Conservation (phyloP, 352 stramenopile genomes). For the Globisporangium emineosum region DNA sequence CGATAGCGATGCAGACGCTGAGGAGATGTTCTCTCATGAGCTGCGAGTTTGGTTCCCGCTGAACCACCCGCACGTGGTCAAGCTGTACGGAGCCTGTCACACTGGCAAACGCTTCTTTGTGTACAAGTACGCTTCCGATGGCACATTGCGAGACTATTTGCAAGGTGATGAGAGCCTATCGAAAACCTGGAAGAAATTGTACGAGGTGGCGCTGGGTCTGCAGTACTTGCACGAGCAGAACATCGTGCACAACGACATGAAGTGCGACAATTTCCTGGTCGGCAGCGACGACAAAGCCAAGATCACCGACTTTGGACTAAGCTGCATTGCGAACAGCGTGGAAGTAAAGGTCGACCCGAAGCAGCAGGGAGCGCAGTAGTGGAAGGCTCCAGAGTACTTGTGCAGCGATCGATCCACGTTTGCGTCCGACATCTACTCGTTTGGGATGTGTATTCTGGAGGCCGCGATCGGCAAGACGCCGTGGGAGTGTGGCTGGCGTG, state of each 20-base stretch:
- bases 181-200: slow-evolving; percentile 19
- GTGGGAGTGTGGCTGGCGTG: neutral
- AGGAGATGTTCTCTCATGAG: slow-evolving; percentile 5
- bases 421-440: slow-evolving; percentile 14
- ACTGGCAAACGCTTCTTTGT: slow-evolving; percentile 4
- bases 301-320: slow-evolving; percentile 25
- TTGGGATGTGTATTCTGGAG: slow-evolving; percentile 21
- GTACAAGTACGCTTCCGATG: slow-evolving; percentile 3
- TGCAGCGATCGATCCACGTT: neutral
- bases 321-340: slow-evolving; percentile 3
- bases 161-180: slow-evolving; percentile 89
- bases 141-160: neutral
- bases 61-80: slow-evolving; percentile 9
- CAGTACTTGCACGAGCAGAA: slow-evolving; percentile 22
- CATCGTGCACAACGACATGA: slow-evolving; percentile 25
- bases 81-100: slow-evolving; percentile 1
- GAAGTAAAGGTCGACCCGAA: slow-evolving; percentile 2
- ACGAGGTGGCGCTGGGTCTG: slow-evolving; percentile 20
- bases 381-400: slow-evolving; percentile 1
- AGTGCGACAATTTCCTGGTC: slow-evolving; percentile 24
- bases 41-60: slow-evolving; percentile 8
- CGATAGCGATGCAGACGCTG: neutral
- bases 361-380: slow-evolving; percentile 2
- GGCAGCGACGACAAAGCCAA: slow-evolving; percentile 20
- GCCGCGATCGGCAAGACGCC: slow-evolving; percentile 5